These are phyloP conservation scores for Blastocystis sp. DNA, from an alignment of 352 stramenopile species.

Conservation along the genomic window DNA sequence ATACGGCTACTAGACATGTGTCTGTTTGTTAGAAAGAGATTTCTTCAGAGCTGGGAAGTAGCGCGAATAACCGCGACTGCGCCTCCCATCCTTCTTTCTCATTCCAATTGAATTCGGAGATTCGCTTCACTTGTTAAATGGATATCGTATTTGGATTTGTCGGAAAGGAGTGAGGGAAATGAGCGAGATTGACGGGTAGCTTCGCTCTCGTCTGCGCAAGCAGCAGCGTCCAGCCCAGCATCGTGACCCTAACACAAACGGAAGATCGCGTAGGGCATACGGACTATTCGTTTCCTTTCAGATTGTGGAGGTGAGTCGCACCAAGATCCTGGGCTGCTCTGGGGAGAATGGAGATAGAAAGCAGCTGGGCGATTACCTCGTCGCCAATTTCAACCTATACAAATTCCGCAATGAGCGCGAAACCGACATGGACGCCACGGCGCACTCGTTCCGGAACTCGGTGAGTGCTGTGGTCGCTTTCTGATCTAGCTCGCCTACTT, in stretches of 20 bases:
- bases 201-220: constrained; percentile 27
- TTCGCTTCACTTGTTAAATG: background rate
- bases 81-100: background rate
- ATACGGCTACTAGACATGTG: background rate
- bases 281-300: background rate
- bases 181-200: background rate
- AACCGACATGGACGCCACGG: constrained; percentile 56
- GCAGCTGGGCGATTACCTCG: constrained; percentile 40
- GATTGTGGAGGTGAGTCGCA: constrained; percentile 54
- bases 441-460: constrained; percentile 40
- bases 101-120: background rate
- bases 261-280: background rate
- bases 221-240: constrained; percentile 41
- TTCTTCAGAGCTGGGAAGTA: background rate
- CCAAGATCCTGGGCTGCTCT: constrained; percentile 49
- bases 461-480: background rate
- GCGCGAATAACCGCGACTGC: constrained; percentile 12
- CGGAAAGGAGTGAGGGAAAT: background rate
- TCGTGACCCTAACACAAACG: constrained; percentile 6
- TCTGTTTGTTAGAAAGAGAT: background rate
- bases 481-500: constrained; percentile 30
- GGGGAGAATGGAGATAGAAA: constrained; percentile 55
- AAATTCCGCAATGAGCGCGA: constrained; percentile 50
- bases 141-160: constrained; percentile 53
- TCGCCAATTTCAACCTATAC: constrained; percentile 56